Percentiles rank a stretch among this genome's conserved stretches.
These are phyloP conservation scores for Wickerhamiella siamensis DNA, from an alignment of 805 yeast genomes.

Conservation along the genomic window DNA sequence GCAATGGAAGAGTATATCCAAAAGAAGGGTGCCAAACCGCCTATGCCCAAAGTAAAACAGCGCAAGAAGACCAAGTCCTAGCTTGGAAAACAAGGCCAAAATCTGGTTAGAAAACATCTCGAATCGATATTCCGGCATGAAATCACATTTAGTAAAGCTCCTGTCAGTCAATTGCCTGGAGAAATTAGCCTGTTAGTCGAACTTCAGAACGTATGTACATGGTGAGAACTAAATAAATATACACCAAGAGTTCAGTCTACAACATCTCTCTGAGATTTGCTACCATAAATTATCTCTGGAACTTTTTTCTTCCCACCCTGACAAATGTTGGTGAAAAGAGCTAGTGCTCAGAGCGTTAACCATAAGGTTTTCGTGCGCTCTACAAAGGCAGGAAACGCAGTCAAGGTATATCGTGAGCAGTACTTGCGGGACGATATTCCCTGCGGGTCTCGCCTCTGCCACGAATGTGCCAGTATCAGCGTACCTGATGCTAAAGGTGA, in stretches of 20 bases:
- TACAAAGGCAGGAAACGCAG: constrained; percentile 66
- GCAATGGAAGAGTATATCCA: neutral
- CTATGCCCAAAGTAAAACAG: neutral
- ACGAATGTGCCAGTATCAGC: constrained; percentile 39
- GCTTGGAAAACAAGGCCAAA: no score
- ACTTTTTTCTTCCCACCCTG: neutral
- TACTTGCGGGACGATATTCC: constrained; percentile 87
- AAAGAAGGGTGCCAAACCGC: neutral
- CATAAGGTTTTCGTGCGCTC: constrained; percentile 81
- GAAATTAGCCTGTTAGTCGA: no score
- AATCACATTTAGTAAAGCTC: no score
- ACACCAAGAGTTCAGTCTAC: neutral
- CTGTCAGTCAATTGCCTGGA: no score
- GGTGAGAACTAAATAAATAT: neutral
- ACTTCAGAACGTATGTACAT: neutral
- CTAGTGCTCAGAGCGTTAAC: constrained; percentile 17
- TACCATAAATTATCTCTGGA: neutral
- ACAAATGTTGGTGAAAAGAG: constrained; percentile 6
- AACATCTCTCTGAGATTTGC: neutral
- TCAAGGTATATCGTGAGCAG: constrained; percentile 87
- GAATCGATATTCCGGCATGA: no score
- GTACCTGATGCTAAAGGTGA: constrained; percentile 46
- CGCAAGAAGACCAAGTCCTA: neutral
- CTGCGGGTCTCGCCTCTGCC: constrained; percentile 65
- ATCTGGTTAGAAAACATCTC: no score